Conservation (phyloP, 495 filamentous ascomycete genomes). For the Lasiosphaeria miniovina region DNA sequence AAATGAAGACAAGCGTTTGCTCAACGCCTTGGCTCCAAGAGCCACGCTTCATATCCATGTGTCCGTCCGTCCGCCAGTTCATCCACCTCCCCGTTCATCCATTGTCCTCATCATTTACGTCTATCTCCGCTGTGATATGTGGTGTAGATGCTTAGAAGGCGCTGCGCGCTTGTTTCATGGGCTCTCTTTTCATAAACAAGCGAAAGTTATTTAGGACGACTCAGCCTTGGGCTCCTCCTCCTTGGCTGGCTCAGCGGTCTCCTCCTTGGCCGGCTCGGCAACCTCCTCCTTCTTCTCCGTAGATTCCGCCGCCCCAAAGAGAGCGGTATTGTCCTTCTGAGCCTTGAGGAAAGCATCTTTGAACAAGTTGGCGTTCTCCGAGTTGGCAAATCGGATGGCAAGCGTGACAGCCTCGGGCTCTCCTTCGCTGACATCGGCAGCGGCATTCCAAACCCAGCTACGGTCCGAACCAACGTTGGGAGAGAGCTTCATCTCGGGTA, state of each 20-base stretch:
- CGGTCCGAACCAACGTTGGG: conserved; percentile 97
- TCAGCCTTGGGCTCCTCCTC: conserved; percentile 24
- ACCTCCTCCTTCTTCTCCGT: conserved; percentile 26
- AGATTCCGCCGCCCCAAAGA: conserved; percentile 51
- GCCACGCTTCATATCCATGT: background rate
- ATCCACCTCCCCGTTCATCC: background rate
- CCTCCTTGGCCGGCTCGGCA: conserved; percentile 28
- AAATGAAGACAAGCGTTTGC: background rate
- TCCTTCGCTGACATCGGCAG: conserved; percentile 96
- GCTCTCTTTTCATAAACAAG: background rate
- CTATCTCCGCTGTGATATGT: background rate
- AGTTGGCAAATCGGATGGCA: conserved; percentile 96
- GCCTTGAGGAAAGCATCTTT: conserved; percentile 98
- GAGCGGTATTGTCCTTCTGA: conserved; percentile 89
- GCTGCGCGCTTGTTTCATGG: background rate
- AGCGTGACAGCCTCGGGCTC: conserved; percentile 95
- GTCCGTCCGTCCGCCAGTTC: background rate
- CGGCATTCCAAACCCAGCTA: conserved; percentile 99
- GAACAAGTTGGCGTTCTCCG: conserved; percentile 96
- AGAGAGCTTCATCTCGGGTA: conserved; percentile 97
- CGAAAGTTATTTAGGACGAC: conserved; percentile 9
- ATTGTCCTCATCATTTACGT: background rate
- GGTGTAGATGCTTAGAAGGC: background rate
- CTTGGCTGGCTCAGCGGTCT: conserved; percentile 23
- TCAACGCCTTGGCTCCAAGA: too few relatives aligned